Evolutionary conservation across 1,284 basidiomycete genomes (phyloP).

Genomic region (Termitomyces sp.): DNA sequence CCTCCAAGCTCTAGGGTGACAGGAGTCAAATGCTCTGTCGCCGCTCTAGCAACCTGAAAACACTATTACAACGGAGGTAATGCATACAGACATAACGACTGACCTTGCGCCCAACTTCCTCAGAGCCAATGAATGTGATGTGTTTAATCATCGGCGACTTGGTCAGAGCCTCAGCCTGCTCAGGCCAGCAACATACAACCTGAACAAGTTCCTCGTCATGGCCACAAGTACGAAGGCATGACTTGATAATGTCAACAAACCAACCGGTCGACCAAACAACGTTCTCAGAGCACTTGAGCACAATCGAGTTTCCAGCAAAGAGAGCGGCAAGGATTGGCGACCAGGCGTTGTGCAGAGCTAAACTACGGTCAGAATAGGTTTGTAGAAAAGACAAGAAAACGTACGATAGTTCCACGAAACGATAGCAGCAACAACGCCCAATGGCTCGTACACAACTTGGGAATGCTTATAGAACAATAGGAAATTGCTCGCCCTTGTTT

Average conservation of each 20-base stretch:
- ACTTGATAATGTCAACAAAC: slow-evolving; percentile 75
- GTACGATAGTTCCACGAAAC: slow-evolving; percentile 93
- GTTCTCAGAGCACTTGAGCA: slow-evolving; percentile 91
- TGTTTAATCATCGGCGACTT: slow-evolving; percentile 76
- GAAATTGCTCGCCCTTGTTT: slow-evolving; percentile 67
- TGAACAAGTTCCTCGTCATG: slow-evolving; percentile 82
- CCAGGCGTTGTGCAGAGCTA: slow-evolving; percentile 89
- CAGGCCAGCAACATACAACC: slow-evolving; percentile 85
- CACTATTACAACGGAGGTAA: background rate
- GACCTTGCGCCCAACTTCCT: slow-evolving; percentile 82
- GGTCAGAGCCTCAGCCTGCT: slow-evolving; percentile 81
- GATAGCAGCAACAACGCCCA: slow-evolving; percentile 90
- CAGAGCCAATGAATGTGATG: slow-evolving; percentile 91
- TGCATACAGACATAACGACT: slow-evolving; percentile 4
- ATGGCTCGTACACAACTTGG: slow-evolving; percentile 84
- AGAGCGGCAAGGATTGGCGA: slow-evolving; percentile 89
- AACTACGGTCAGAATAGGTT: background rate
- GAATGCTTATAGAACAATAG: slow-evolving; percentile 84
- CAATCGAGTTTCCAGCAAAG: slow-evolving; percentile 86
- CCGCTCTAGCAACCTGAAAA: slow-evolving; percentile 69
- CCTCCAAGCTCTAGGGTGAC: slow-evolving; percentile 89
- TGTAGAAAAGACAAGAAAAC: slow-evolving; percentile 23
- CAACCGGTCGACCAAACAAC: slow-evolving; percentile 86
- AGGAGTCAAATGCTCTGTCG: slow-evolving; percentile 82
- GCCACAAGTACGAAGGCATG: slow-evolving; percentile 73